These are phyloP conservation scores for Suillus ampliporus DNA, from an alignment of 768 basidiomycete genomes.

Conservation along the genomic window DNA sequence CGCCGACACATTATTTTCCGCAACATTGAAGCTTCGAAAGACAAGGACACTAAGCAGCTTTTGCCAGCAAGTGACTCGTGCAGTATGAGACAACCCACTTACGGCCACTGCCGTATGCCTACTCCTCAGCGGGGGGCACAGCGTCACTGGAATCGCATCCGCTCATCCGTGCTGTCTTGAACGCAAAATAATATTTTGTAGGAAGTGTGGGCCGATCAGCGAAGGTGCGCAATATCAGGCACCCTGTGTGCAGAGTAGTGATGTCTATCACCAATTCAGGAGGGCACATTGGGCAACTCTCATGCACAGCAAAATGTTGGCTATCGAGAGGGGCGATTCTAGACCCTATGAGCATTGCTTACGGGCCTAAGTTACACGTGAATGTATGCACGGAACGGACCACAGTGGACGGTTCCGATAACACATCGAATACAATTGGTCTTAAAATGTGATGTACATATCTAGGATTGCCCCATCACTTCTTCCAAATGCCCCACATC, in stretches of 20 bases:
- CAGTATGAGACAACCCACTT: background rate
- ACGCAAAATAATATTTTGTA: background rate
- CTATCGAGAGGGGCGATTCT: background rate
- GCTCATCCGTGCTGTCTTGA: background rate
- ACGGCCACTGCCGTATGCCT: background rate
- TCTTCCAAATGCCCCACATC: constrained; percentile 6
- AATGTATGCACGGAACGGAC: background rate
- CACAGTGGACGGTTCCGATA: background rate
- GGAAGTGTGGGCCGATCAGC: background rate
- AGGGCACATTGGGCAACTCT: background rate
- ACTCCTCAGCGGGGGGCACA: background rate
- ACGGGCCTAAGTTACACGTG: background rate
- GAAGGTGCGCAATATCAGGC: background rate
- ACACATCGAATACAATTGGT: background rate
- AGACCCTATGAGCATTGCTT: background rate
- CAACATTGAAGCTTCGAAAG: background rate
- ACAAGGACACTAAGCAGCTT: background rate
- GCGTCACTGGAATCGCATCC: background rate
- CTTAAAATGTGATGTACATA: background rate
- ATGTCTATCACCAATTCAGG: background rate
- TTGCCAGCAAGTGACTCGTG: background rate
- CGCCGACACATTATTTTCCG: background rate
- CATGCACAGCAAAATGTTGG: background rate
- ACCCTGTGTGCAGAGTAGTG: background rate
- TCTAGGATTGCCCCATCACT: constrained; percentile 6